phyloP scores from a whole-genome alignment of 768 basidiomycete genomes.

The Boletus pseudopeckii region DNA sequence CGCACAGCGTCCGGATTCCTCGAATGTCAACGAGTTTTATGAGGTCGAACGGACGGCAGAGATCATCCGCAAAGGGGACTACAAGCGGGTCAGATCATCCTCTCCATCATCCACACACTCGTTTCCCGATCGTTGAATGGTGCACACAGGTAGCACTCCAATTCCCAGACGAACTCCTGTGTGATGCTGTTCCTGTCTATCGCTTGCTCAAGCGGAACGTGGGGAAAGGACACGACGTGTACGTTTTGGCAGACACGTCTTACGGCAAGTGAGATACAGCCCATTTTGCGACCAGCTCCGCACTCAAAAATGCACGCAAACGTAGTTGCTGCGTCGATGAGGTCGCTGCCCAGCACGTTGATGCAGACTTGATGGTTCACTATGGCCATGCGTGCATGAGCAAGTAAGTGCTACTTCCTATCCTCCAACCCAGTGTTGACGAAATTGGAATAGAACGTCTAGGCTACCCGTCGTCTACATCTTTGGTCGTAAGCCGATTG shows the following conservation, averaged over 20 bases:
- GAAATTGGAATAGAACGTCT: slow-evolving; percentile 57
- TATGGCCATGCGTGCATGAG: slow-evolving; percentile 97
- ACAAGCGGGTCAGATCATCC: slow-evolving; percentile 56
- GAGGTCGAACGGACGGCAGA: slow-evolving; percentile 67
- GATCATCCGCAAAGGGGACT: slow-evolving; percentile 58
- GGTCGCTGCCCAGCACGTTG: slow-evolving; percentile 89
- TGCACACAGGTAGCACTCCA: slow-evolving; percentile 74
- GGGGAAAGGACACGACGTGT: slow-evolving; percentile 54
- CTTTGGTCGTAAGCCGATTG: slow-evolving; percentile 72
- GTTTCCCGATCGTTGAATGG: not conserved
- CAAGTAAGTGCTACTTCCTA: slow-evolving; percentile 50
- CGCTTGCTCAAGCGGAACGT: slow-evolving; percentile 54
- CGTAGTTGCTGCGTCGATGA: slow-evolving; percentile 93
- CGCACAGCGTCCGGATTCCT: slow-evolving; percentile 24
- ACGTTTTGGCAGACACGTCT: slow-evolving; percentile 95
- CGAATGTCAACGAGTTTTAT: slow-evolving; percentile 62
- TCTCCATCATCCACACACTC: not conserved
- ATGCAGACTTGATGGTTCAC: slow-evolving; percentile 89
- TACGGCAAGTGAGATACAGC: slow-evolving; percentile 73
- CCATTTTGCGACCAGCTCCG: not conserved
- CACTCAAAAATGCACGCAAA: not conserved
- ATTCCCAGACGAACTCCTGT: slow-evolving; percentile 91
- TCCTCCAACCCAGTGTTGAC: not conserved
- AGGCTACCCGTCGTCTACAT: slow-evolving; percentile 88
- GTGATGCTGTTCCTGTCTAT: slow-evolving; percentile 83